Evolutionary conservation across 257 asterid genomes (phyloP).

Genomic region (Rehmannia glutinosa): DNA sequence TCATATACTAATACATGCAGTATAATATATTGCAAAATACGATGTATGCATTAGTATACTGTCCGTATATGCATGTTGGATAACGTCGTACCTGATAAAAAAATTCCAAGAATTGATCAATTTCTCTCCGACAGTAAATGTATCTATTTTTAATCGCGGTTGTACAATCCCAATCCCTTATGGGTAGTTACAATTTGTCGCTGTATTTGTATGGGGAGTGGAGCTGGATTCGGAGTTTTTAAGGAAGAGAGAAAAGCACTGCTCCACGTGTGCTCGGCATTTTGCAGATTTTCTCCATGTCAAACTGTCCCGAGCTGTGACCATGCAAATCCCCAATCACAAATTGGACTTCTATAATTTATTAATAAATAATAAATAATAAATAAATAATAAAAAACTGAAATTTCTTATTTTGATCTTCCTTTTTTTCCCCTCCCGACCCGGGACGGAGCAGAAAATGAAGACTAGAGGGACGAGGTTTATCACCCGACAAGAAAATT

Average conservation of each 20-base stretch:
- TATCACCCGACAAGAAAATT: no score
- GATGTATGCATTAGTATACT: constrained; percentile 15
- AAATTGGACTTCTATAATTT: no score
- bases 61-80: neutral
- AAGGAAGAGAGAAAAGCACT: constrained; percentile 21
- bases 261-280: constrained; percentile 23
- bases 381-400: no score
- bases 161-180: constrained; percentile 3
- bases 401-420: no score
- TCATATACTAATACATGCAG: neutral
- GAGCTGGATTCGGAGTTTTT: constrained; percentile 35
- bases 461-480: no score
- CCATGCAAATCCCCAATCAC: neutral
- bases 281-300: constrained; percentile 9
- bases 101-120: neutral
- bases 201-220: constrained; percentile 18
- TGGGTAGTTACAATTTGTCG: constrained; percentile 12
- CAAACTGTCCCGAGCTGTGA: no score
- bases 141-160: neutral
- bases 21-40: neutral
- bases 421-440: no score
- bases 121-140: neutral
- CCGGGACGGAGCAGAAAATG: no score
- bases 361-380: no score
- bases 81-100: constrained; percentile 16